phyloP scores from a whole-genome alignment of 2,329 filamentous ascomycete genomes.

The Pseudogymnoascus sp. region DNA sequence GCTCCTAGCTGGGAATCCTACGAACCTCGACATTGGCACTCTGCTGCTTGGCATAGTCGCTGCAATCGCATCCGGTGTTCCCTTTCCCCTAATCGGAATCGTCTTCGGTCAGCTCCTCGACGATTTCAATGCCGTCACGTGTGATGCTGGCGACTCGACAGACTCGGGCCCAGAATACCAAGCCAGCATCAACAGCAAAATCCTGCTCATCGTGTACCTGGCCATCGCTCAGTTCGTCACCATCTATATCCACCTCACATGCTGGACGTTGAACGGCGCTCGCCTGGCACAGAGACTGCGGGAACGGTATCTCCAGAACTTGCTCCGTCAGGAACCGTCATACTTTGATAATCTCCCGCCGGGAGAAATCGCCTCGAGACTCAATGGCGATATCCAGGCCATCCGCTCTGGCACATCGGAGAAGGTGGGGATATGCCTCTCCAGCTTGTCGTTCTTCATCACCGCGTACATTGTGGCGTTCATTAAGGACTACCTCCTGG shows the following conservation, averaged over 20 bases:
- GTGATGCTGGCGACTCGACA: constrained; percentile 31
- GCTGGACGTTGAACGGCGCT: constrained; percentile 50
- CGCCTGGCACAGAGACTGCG: constrained; percentile 47
- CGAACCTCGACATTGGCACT: constrained; percentile 25
- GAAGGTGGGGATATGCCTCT: constrained; percentile 51
- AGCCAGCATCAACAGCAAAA: constrained; percentile 45
- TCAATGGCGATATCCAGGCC: constrained; percentile 49
- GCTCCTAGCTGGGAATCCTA: constrained; percentile 32
- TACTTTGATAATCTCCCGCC: constrained; percentile 48
- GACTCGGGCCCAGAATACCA: constrained; percentile 27
- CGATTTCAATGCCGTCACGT: constrained; percentile 50
- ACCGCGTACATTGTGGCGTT: constrained; percentile 54
- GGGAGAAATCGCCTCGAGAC: constrained; percentile 46
- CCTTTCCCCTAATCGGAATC: constrained; percentile 55
- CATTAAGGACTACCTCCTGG: constrained; percentile 46
- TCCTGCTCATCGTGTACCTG: constrained; percentile 56
- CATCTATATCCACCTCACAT: constrained; percentile 58
- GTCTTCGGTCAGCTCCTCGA: constrained; percentile 57
- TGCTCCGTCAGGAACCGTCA: constrained; percentile 46
- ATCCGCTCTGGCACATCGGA: constrained; percentile 52
- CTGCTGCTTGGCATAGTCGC: constrained; percentile 34
- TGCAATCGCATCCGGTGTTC: constrained; percentile 49
- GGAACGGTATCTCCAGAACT: constrained; percentile 42
- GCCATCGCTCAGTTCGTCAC: constrained; percentile 55
- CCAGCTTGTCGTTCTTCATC: constrained; percentile 49